phyloP scores from a whole-genome alignment of 2,329 filamentous ascomycete genomes.

The Chrysoporthe austroafricana region DNA sequence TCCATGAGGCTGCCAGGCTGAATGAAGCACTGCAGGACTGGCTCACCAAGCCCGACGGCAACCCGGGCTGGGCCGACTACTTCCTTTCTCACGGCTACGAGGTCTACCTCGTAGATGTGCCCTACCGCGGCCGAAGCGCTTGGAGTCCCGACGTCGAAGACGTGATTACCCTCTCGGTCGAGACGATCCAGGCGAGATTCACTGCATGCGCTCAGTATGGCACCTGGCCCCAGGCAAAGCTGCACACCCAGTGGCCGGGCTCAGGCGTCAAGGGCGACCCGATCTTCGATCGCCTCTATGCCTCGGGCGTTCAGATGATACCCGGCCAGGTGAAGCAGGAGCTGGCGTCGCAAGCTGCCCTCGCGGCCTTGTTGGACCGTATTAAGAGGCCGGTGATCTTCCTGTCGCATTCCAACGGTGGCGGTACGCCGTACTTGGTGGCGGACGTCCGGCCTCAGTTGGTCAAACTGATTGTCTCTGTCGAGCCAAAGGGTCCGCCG shows the following conservation, averaged over 20 bases:
- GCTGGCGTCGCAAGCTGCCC: conserved; percentile 25
- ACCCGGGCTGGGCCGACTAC: conserved; percentile 49
- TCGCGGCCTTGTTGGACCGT: conserved; percentile 25
- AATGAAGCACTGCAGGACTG: conserved; percentile 38
- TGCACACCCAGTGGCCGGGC: conserved; percentile 47
- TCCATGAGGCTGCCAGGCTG: not conserved
- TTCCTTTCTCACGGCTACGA: conserved; percentile 47
- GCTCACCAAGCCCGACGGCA: conserved; percentile 51
- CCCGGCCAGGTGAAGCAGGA: conserved; percentile 39
- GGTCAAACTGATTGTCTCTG: conserved; percentile 51
- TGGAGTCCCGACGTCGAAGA: conserved; percentile 18
- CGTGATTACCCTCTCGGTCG: not conserved
- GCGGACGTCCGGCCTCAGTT: conserved; percentile 52
- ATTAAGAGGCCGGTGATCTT: conserved; percentile 40
- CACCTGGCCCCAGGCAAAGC: conserved; percentile 34
- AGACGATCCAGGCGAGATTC: conserved; percentile 12
- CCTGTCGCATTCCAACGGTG: conserved; percentile 55
- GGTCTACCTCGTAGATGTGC: conserved; percentile 49
- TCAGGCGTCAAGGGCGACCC: conserved; percentile 47
- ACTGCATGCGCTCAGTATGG: conserved; percentile 11
- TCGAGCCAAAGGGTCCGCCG: conserved; percentile 60
- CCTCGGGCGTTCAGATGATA: conserved; percentile 44
- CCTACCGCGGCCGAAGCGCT: conserved; percentile 43
- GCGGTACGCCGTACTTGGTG: conserved; percentile 49
- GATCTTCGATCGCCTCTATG: conserved; percentile 53